These are phyloP conservation scores for Datura wrightii DNA, from an alignment of 257 asterid species.

Conservation along the genomic window DNA sequence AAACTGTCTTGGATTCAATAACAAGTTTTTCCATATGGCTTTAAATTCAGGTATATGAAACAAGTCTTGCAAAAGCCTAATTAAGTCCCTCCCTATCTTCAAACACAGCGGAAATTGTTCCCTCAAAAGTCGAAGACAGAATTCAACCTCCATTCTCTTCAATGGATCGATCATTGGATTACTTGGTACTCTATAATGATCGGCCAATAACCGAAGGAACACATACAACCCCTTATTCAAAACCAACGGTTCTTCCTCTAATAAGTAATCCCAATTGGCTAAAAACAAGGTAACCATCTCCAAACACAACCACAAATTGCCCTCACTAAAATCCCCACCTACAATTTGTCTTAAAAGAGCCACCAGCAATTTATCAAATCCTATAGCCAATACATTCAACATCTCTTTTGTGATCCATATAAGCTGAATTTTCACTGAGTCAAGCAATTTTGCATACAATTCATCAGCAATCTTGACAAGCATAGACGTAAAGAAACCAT, in stretches of 20 bases:
- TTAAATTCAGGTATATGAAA: constrained; percentile 69
- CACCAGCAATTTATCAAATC: constrained; percentile 69
- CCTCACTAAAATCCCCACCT: constrained; percentile 74
- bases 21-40: constrained; percentile 73
- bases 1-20: constrained; percentile 57
- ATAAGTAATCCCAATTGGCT: constrained; percentile 59
- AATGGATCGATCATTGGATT: constrained; percentile 51
- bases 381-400: constrained; percentile 63
- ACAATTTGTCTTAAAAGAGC: constrained; percentile 77
- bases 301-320: constrained; percentile 72
- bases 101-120: constrained; percentile 66
- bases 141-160: constrained; percentile 64
- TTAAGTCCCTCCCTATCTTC: constrained; percentile 80
- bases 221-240: constrained; percentile 45
- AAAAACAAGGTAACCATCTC: constrained; percentile 65
- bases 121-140: constrained; percentile 64
- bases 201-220: constrained; percentile 64
- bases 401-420: constrained; percentile 64
- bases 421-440: constrained; percentile 60
- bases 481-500: constrained; percentile 59
- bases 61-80: constrained; percentile 87
- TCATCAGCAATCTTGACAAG: constrained; percentile 65
- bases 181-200: constrained; percentile 59
- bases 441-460: constrained; percentile 54
- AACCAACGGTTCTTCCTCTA: constrained; percentile 66